Evolutionary conservation across 2,329 filamentous ascomycete genomes (phyloP), one percentile per base, ranked within the genome.

Genomic region (Hypocreales sp.): DNA sequence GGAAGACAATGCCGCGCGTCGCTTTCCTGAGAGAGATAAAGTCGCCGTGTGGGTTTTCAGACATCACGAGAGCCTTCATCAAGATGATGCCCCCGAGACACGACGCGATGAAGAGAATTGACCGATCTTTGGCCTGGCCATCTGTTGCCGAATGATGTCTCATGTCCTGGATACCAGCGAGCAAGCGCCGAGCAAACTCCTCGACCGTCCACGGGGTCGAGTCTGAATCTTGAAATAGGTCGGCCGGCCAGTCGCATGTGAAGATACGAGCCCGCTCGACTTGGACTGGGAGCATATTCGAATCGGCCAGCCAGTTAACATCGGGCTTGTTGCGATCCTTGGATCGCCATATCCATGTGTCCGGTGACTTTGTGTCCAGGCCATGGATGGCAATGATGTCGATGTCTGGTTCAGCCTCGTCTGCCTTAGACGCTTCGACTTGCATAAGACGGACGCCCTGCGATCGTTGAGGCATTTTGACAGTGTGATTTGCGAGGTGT

Each of bases 301-400:
- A 26, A 24, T 40, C 28, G n/a, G 23, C 22, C 16, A 48, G 36
- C 43, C 42, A 48, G 29, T 46, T 45, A 12, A 43, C 39, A 15
- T 15, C n/a, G n/a, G n/a, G n/a, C n/a, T n/a, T n/a, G 24, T 26
- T 28, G 8, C 18, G 6, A 8, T 27, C 5, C 8, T 24, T 8
- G 11, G 25, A 22, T 14, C 31, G 31, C 35, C 35, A 43, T 23
- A 25, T 37, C 46, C 42, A 49, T 4, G 45, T 47, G 14, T 42
- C 39, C 4, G 36, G 42, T 21, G 43, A 45, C n/a, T 36, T 36
- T 8, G 44, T 46, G 27, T 49, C 40, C 16, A 48, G 33, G 31
- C 45, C 39, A 36, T 46, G 55, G 18, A 58, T 50, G n/a, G 56
- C 35, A 17, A 53, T 47, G 24, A 56, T 40, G 9, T 47, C 44